phyloP scores from a whole-genome alignment of 208 protist genomes.

The Leishmania lainsoni region DNA sequence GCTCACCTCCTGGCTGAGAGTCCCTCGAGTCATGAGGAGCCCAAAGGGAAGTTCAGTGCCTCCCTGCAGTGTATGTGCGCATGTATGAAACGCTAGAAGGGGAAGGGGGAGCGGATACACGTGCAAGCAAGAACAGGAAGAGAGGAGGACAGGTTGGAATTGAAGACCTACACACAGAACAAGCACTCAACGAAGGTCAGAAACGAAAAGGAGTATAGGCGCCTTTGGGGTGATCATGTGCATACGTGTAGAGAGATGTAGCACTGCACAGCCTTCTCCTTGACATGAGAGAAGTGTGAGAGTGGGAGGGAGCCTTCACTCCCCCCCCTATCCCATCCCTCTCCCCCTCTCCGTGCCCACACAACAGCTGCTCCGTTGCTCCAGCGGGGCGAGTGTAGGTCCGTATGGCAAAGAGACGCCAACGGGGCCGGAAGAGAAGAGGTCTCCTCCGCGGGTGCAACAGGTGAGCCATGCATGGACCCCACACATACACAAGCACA shows the following conservation, averaged over 20 bases:
- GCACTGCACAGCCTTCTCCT: not conserved
- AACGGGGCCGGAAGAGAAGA: not conserved
- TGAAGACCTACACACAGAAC: not conserved
- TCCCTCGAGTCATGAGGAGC: conserved; percentile 10
- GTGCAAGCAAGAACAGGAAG: not conserved
- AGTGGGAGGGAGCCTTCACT: not conserved
- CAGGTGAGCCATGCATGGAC: not conserved
- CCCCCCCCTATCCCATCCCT: not conserved
- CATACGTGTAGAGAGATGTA: not conserved
- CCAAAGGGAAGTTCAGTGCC: not conserved
- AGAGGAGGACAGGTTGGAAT: not conserved
- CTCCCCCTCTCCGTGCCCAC: not conserved
- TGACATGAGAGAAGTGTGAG: not conserved
- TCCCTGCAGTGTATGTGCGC: not conserved
- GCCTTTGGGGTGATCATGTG: not conserved
- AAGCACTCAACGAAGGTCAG: not conserved
- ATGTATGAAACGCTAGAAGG: not conserved
- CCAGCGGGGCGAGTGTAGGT: not conserved
- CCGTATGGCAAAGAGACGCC: not conserved
- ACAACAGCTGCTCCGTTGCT: not conserved
- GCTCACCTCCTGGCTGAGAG: conserved; percentile 18
- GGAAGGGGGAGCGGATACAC: not conserved
- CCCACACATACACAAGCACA: not conserved
- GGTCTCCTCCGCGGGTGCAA: not conserved
- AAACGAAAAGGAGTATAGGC: not conserved